Evolutionary conservation across 1,284 basidiomycete genomes (phyloP).

Genomic region (Cryptococcus deneoformans): DNA sequence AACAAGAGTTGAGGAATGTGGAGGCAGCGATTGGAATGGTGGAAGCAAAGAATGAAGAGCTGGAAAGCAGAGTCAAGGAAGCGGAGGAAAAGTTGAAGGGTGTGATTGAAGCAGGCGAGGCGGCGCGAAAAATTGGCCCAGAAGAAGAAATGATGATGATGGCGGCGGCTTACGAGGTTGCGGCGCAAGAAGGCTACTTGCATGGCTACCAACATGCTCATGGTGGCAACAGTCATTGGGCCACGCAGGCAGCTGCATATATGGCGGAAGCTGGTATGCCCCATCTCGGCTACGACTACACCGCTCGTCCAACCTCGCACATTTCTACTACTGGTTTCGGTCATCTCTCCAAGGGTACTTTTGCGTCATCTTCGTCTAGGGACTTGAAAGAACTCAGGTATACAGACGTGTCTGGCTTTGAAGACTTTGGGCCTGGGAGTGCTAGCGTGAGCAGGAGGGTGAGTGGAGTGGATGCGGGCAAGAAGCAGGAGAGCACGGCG

Average conservation of each 20-base stretch:
- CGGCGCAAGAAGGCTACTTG: conserved; percentile 40
- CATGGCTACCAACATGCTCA: conserved; percentile 21
- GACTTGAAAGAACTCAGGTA: conserved; percentile 20
- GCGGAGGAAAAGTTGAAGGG: conserved; percentile 42
- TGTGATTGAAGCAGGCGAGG: conserved; percentile 28
- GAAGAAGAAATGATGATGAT: conserved; percentile 50
- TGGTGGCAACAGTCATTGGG: conserved; percentile 31
- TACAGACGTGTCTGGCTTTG: conserved; percentile 44
- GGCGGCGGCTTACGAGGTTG: conserved; percentile 46
- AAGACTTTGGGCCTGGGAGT: conserved; percentile 48
- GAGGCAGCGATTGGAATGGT: conserved; percentile 35
- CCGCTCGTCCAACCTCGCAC: conserved; percentile 30
- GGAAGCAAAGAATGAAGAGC: conserved; percentile 31
- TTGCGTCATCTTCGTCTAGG: conserved; percentile 21
- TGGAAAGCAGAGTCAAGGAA: conserved; percentile 33
- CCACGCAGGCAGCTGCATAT: conserved; percentile 43
- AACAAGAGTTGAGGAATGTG: conserved; percentile 43
- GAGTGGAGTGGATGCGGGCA: background rate
- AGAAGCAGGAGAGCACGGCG: conserved; percentile 10
- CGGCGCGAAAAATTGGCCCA: conserved; percentile 36
- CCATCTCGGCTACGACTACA: conserved; percentile 42
- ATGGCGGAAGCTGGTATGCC: conserved; percentile 49
- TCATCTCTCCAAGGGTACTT: conserved; percentile 21
- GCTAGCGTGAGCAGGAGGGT: conserved; percentile 1
- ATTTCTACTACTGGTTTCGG: conserved; percentile 21